phyloP scores from a whole-genome alignment of 176 grass and related monocot species.

The Puya raimondii region DNA sequence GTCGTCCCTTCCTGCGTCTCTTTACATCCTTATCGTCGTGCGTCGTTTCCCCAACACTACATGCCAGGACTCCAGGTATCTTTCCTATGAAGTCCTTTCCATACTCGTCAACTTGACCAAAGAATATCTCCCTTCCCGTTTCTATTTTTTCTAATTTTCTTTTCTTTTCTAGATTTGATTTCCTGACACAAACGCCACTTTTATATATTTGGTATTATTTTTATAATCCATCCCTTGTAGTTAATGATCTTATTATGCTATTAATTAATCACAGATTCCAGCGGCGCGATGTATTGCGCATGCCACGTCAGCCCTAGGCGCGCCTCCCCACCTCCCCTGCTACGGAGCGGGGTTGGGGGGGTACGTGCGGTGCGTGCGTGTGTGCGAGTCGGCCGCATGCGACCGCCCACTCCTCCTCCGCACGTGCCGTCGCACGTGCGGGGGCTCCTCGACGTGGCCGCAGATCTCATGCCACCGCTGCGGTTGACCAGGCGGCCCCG shows the following conservation, averaged over 20 bases:
- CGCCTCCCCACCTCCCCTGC: neutral
- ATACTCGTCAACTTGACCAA: slow-evolving; percentile 23
- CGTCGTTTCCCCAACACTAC: too few species aligned
- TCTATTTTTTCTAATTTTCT: slow-evolving; percentile 9
- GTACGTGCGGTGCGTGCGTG: slow-evolving; percentile 10
- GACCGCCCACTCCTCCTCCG: too few species aligned
- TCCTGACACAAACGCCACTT: neutral
- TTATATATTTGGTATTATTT: too few species aligned
- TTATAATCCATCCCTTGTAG: neutral
- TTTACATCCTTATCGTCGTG: too few species aligned
- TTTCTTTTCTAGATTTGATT: neutral
- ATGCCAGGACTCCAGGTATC: too few species aligned
- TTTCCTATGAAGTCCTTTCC: slow-evolving; percentile 6
- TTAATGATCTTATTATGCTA: too few species aligned
- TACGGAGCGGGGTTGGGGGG: slow-evolving; percentile 1
- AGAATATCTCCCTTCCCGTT: slow-evolving; percentile 8
- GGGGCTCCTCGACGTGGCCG: neutral
- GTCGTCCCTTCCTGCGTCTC: too few species aligned
- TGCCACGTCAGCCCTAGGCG: slow-evolving; percentile 19
- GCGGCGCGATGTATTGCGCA: too few species aligned
- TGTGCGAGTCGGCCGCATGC: too few species aligned
- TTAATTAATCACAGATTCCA: too few species aligned
- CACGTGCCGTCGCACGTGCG: neutral
- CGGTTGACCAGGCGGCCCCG: neutral
- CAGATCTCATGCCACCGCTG: neutral